Evolutionary conservation across 352 stramenopile genomes (phyloP), one percentile per base, ranked within the genome.

Genomic region (Saprolegnia diclina): DNA sequence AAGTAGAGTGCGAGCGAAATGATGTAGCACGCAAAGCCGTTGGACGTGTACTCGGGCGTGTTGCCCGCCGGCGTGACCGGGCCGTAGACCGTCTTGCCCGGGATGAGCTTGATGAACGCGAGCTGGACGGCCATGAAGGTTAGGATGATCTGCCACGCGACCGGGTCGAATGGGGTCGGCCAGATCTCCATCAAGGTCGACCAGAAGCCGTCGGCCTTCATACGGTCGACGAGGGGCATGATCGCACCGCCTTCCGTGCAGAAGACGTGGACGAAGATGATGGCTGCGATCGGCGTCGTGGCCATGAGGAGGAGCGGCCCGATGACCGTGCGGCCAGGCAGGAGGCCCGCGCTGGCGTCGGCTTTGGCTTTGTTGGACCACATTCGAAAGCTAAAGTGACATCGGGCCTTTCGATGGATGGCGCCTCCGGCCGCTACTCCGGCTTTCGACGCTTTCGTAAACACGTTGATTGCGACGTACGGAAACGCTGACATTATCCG

Each of bases 1-100:
- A 89, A 56, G 53, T 93, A 91, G n/a, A 90, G 76, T 37, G 83
- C 76, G 45, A 98, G 68, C 54, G 89, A 94, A 61, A 97, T 74
- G 29, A 91, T 56, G 73, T 96, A 98, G 74, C 85, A 94, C 64
- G 89, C 76, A 75, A 98, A 96, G 57, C 91, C 92, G 74, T 98
- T 98, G 72, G 86, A 88, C 66, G 82, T 97, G 80, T 98, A 98
- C 37, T 92, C 81, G 5, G 94, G 94, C 9, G 84, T 71, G 76
- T 97, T 93, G 52, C 94, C 94, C 4, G 81, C 89, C 0, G 91
- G 79, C 1, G 92, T 97, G 26, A 94, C 67, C 0, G 88, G 90
- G 7, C 89, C 92, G 42, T 86, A 77, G 70, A 94, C 97, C 5
- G 72, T 77, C 65, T 91, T 94, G 61, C 92, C 95, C 0, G 94